Base-by-base conservation (phyloP, 164 flowering plant species). In the Cinnamomum micranthum region DNA sequence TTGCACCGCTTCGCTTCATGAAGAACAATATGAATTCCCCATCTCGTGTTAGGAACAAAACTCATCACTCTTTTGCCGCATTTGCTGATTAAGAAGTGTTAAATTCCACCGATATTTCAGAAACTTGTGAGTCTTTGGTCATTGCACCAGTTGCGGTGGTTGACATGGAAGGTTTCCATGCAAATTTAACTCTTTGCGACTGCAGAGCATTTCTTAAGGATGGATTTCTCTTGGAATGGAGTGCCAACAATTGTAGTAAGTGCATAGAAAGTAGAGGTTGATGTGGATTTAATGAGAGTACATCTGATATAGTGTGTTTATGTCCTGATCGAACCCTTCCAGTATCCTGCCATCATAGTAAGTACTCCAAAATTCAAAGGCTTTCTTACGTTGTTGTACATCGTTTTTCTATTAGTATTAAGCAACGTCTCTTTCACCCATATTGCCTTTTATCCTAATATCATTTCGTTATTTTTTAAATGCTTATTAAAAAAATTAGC, bases 211-310 rank as follows among this genome's bases (percentile, higher is more conserved):
- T 31, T 6, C 35, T 31, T 31, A 31, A 31, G 35, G 35, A 31
- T 31, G 35, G 35, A 31, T 31, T 31, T 31, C 35, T 31, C 35
- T 31, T 31, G 35, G 35, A 31, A 31, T 31, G 35, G 6, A 31
- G 35, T 31, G 35, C 6, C 35, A 31, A 31, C 35, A 31, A 82
- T 28, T 91, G 95, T 78, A 76, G 50, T 31, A 52, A 7, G 27
- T 91, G 95, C 77, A 65, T 50, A 41, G 24, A 9, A 51, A 76
- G 77, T 51, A 77, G 80, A 0, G 88, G 90, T 24, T 75, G 69
- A 28, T 89, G 92, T 62, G 92, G 92, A 0, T 86, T 75, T 55
- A 68, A 89, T 35, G 6, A 51, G 7, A 2, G 17, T 64, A 64
- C 70, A 6, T 64, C 31, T 25, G 15, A 10, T 10, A 10, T 23